These are phyloP conservation scores for Sextonia rubra DNA, from an alignment of 164 flowering plant species.

Conservation along the genomic window DNA sequence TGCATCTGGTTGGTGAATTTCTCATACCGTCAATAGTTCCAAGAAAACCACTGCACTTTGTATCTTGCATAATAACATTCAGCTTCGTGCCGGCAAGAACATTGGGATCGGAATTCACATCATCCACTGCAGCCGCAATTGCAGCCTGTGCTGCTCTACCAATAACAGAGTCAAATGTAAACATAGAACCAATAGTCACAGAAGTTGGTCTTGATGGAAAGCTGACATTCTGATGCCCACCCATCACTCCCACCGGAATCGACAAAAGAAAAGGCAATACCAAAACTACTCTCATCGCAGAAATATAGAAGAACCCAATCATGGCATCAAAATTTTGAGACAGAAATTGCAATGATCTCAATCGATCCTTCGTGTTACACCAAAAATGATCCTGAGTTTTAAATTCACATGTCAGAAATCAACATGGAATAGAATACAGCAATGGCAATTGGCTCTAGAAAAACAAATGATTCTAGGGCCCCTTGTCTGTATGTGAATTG, in stretches of 20 bases:
- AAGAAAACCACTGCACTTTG: conserved; percentile 68
- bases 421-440: not conserved
- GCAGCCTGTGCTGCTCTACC: conserved; percentile 60
- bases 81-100: conserved; percentile 46
- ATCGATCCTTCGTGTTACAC: not conserved
- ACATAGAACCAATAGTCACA: conserved; percentile 60
- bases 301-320: conserved; percentile 4
- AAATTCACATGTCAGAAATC: not conserved
- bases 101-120: conserved; percentile 56
- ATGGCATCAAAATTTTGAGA: conserved; percentile 19
- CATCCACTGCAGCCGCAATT: conserved; percentile 59
- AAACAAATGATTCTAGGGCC: too few relatives aligned
- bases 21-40: conserved; percentile 68
- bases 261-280: conserved; percentile 18
- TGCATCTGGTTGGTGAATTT: not conserved
- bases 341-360: not conserved
- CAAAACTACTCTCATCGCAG: conserved; percentile 15
- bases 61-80: conserved; percentile 40
- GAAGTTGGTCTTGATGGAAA: conserved; percentile 23
- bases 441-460: too few relatives aligned
- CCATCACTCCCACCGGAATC: conserved; percentile 22
- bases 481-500: too few relatives aligned
- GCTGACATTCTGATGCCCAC: conserved; percentile 25
- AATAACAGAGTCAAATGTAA: conserved; percentile 50
- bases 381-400: not conserved